phyloP scores from a whole-genome alignment of 768 basidiomycete genomes.

The Lyophyllum shimeji region DNA sequence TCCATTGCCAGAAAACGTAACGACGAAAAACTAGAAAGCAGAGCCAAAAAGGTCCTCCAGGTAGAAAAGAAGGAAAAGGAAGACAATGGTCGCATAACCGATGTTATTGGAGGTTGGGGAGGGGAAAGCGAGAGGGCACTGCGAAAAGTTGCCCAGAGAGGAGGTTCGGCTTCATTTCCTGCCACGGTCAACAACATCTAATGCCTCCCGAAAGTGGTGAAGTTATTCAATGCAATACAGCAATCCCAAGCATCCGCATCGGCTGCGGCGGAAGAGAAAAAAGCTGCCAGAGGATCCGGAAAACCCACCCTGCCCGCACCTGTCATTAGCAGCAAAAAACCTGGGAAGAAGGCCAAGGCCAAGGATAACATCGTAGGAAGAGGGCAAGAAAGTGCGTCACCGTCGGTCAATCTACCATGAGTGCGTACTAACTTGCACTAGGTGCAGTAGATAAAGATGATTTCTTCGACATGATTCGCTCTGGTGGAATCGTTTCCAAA shows the following conservation, averaged over 20 bases:
- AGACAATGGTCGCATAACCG: slow-evolving; percentile 62
- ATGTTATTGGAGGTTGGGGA: slow-evolving; percentile 88
- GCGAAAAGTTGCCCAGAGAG: slow-evolving; percentile 83
- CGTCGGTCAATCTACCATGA: slow-evolving; percentile 8
- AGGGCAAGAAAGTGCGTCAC: slow-evolving; percentile 55
- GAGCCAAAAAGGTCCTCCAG: slow-evolving; percentile 70
- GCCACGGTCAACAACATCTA: background rate
- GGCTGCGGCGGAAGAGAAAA: slow-evolving; percentile 54
- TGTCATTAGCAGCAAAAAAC: slow-evolving; percentile 43
- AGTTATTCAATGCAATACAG: slow-evolving; percentile 84
- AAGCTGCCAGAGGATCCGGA: slow-evolving; percentile 65
- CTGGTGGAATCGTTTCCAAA: slow-evolving; percentile 79
- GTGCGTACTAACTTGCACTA: slow-evolving; percentile 22
- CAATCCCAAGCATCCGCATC: slow-evolving; percentile 66
- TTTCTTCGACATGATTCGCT: slow-evolving; percentile 82
- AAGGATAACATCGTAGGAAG: slow-evolving; percentile 54
- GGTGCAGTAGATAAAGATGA: slow-evolving; percentile 65
- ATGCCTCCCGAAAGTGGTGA: slow-evolving; percentile 55
- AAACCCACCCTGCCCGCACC: slow-evolving; percentile 75
- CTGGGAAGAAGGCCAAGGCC: slow-evolving; percentile 45
- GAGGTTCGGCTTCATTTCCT: slow-evolving; percentile 48
- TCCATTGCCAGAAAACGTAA: slow-evolving; percentile 66
- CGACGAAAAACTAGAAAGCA: slow-evolving; percentile 72
- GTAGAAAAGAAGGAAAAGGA: slow-evolving; percentile 74
- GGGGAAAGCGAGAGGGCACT: slow-evolving; percentile 74